Evolutionary conservation across 2,329 filamentous ascomycete genomes (phyloP).

Genomic region (Arthrobotrys megalospora): DNA sequence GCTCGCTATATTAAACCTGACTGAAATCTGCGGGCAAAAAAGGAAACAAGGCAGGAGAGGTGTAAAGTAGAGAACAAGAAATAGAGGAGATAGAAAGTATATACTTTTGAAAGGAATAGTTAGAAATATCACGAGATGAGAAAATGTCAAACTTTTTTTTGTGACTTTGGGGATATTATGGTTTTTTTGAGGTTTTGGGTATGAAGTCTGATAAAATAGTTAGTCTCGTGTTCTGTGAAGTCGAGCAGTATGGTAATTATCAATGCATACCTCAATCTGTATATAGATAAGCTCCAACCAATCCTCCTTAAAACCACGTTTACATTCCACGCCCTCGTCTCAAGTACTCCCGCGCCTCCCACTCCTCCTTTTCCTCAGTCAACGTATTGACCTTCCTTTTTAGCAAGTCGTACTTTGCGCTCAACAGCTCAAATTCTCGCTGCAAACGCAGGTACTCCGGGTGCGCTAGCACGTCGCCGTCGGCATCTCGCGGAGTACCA

Average conservation of each 20-base stretch:
- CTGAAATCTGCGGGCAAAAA: background rate
- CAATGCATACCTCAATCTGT: constrained; percentile 38
- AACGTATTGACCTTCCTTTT: constrained; percentile 51
- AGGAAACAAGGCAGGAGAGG: background rate
- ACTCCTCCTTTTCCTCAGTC: constrained; percentile 56
- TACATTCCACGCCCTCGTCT: constrained; percentile 30
- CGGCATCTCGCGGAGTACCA: constrained; percentile 36
- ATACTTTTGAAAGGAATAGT: constrained; percentile 12
- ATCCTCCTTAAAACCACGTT: constrained; percentile 14
- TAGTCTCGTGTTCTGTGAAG: constrained; percentile 8
- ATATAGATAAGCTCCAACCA: constrained; percentile 23
- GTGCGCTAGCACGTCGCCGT: constrained; percentile 38
- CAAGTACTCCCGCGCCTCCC: constrained; percentile 54
- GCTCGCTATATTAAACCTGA: too few species aligned
- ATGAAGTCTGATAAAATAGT: constrained; percentile 25
- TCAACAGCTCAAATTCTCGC: constrained; percentile 53
- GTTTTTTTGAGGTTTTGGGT: constrained; percentile 37
- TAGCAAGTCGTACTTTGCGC: constrained; percentile 50
- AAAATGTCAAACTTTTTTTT: constrained; percentile 32
- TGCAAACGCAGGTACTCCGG: constrained; percentile 55
- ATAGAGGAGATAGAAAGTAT: constrained; percentile 12
- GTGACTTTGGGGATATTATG: constrained; percentile 20
- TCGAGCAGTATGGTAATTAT: too few species aligned
- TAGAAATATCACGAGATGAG: background rate
- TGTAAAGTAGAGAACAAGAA: background rate